Evolutionary conservation across 2,329 filamentous ascomycete genomes (phyloP).

Genomic region (Pestalotiopsis sp.): DNA sequence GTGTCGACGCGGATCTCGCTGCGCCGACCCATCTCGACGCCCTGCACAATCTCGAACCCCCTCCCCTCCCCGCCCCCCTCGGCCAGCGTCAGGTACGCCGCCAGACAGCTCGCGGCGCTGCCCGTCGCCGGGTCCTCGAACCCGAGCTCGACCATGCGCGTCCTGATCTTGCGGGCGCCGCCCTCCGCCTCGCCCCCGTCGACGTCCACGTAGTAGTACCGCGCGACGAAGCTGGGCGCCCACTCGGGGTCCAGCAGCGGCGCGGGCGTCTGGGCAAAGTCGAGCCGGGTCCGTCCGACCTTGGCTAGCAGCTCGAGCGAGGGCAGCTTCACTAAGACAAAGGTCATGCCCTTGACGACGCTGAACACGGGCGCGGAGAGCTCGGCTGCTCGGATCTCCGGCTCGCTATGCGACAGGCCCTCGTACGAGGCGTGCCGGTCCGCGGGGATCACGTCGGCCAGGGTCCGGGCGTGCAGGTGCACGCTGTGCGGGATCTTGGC

Average conservation of each 20-base stretch:
- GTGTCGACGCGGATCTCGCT: constrained; percentile 55
- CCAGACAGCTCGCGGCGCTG: constrained; percentile 61
- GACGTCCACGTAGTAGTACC: constrained; percentile 61
- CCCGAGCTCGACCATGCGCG: constrained; percentile 59
- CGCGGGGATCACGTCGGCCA: constrained; percentile 34
- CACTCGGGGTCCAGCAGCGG: constrained; percentile 57
- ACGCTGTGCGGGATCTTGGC: constrained; percentile 70
- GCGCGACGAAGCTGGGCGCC: constrained; percentile 53
- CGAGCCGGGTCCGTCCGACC: constrained; percentile 34
- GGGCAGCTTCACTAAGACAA: constrained; percentile 65
- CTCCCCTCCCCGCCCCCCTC: constrained; percentile 26
- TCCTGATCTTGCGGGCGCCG: constrained; percentile 43
- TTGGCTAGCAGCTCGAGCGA: constrained; percentile 59
- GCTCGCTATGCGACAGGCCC: constrained; percentile 23
- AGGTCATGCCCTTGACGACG: constrained; percentile 76
- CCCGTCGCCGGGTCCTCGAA: constrained; percentile 65
- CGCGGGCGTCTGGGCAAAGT: constrained; percentile 30
- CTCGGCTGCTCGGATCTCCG: constrained; percentile 27
- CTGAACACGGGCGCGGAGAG: constrained; percentile 53
- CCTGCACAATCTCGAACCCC: constrained; percentile 61
- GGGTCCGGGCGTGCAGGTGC: constrained; percentile 56
- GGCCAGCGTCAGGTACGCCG: constrained; percentile 54
- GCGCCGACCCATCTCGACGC: constrained; percentile 67
- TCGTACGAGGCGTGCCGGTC: constrained; percentile 15
- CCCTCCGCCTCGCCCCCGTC: constrained; percentile 21